These are phyloP conservation scores for Platanthera guangdongensis DNA, from an alignment of 106 monocot genomes.

Conservation along the genomic window DNA sequence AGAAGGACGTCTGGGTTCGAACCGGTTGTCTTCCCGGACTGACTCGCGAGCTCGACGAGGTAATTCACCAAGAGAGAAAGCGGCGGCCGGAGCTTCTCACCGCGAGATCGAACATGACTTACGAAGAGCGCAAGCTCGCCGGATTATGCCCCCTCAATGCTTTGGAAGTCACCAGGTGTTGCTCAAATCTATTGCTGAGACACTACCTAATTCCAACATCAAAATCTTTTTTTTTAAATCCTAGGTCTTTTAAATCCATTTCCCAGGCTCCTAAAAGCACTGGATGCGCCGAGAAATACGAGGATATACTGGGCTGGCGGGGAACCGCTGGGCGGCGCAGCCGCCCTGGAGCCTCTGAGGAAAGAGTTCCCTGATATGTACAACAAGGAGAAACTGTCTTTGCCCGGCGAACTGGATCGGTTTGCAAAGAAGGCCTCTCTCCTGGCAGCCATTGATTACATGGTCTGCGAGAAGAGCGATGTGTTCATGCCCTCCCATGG, in stretches of 20 bases:
- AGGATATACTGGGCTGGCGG: slow-evolving; percentile 93
- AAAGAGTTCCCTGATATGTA: slow-evolving; percentile 65
- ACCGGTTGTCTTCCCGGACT: slow-evolving; percentile 83
- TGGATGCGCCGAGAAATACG: slow-evolving; percentile 53
- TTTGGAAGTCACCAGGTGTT: slow-evolving; percentile 64
- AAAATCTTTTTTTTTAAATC: neutral
- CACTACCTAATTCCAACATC: neutral
- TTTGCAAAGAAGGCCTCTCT: slow-evolving; percentile 58
- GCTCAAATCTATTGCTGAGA: neutral
- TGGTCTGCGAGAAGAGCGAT: slow-evolving; percentile 74
- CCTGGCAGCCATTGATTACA: slow-evolving; percentile 86
- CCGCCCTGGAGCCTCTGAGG: slow-evolving; percentile 41
- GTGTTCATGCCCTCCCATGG: slow-evolving; percentile 96
- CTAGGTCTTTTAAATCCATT: neutral
- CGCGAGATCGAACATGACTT: slow-evolving; percentile 73
- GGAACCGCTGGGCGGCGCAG: slow-evolving; percentile 65
- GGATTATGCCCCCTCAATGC: slow-evolving; percentile 81
- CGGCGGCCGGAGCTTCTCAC: slow-evolving; percentile 75
- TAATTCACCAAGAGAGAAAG: slow-evolving; percentile 55
- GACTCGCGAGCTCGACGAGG: slow-evolving; percentile 35
- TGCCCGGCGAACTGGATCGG: slow-evolving; percentile 51
- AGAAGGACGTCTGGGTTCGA: slow-evolving; percentile 93
- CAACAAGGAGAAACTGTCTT: slow-evolving; percentile 64
- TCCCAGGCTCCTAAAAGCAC: slow-evolving; percentile 66
- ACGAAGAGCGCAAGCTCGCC: slow-evolving; percentile 73